Percentiles rank a stretch among this genome's conserved stretches.
phyloP scores from a whole-genome alignment of 2,329 filamentous ascomycete genomes.

The Pseudogymnoascus sp. region DNA sequence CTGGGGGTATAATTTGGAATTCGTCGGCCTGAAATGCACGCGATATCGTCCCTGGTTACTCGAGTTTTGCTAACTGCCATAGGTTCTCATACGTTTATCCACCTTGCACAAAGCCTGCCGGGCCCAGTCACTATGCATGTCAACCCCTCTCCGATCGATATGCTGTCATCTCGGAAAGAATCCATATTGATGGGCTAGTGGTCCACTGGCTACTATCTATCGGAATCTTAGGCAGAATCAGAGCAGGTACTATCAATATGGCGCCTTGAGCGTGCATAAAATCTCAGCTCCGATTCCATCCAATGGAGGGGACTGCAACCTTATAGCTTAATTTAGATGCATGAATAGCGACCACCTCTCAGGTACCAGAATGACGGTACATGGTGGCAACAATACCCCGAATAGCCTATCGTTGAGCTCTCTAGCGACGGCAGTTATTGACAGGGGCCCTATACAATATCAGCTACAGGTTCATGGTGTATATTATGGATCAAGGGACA shows the following conservation, averaged over 20 bases:
- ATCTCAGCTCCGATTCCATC: background rate
- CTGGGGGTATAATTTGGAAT: background rate
- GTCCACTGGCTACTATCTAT: background rate
- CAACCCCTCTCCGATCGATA: background rate
- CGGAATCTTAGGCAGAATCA: background rate
- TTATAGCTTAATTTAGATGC: slow-evolving; percentile 4
- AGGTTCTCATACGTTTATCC: background rate
- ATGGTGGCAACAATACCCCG: background rate
- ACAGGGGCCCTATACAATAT: background rate
- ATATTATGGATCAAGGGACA: background rate
- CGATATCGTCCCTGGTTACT: background rate
- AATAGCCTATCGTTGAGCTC: background rate
- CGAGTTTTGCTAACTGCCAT: background rate
- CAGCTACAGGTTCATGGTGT: background rate
- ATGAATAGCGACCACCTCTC: background rate
- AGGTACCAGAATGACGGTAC: background rate
- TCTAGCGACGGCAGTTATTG: background rate
- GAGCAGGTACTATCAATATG: background rate
- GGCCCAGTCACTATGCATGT: background rate
- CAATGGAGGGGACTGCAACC: background rate
- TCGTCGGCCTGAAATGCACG: background rate
- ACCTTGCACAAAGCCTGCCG: background rate
- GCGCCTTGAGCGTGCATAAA: background rate
- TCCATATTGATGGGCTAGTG: background rate
- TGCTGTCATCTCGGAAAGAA: background rate